phyloP scores from a whole-genome alignment of 352 stramenopile species.

The Poterioochromonas sp. region DNA sequence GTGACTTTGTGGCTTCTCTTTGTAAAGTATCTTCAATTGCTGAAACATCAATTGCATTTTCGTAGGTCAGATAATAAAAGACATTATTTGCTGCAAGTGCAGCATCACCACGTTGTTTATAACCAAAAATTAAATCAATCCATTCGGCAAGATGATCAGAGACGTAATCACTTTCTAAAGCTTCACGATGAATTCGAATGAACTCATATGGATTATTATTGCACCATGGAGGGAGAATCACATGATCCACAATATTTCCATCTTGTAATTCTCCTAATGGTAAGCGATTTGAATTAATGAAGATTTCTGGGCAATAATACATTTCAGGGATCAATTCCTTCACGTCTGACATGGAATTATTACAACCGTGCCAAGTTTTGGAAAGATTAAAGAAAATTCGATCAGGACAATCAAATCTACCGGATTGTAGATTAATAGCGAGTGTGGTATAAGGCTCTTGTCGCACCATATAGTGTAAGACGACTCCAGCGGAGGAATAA shows the following conservation, averaged over 20 bases:
- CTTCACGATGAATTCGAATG: constrained; percentile 76
- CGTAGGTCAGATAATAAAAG: constrained; percentile 92
- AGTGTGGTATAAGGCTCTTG: constrained; percentile 92
- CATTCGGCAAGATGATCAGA: constrained; percentile 80
- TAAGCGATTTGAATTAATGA: constrained; percentile 87
- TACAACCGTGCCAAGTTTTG: constrained; percentile 63
- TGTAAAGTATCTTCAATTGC: constrained; percentile 54
- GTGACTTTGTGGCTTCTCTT: constrained; percentile 45
- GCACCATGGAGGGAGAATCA: constrained; percentile 91
- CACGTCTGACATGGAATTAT: constrained; percentile 79
- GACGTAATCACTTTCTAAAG: constrained; percentile 94
- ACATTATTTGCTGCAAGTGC: constrained; percentile 89
- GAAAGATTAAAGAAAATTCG: constrained; percentile 86
- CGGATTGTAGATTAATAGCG: constrained; percentile 82
- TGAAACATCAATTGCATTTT: constrained; percentile 77
- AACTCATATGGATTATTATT: constrained; percentile 83
- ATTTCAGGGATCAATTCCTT: constrained; percentile 98
- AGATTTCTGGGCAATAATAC: constrained; percentile 76
- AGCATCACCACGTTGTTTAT: constrained; percentile 81
- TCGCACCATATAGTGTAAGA: constrained; percentile 90
- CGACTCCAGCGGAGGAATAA: constrained; percentile 89
- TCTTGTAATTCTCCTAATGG: constrained; percentile 78
- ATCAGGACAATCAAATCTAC: constrained; percentile 95
- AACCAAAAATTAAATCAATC: constrained; percentile 91
- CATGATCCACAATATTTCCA: constrained; percentile 74